phyloP scores from a whole-genome alignment of 306 rosid species.

The Alnus rubra region DNA sequence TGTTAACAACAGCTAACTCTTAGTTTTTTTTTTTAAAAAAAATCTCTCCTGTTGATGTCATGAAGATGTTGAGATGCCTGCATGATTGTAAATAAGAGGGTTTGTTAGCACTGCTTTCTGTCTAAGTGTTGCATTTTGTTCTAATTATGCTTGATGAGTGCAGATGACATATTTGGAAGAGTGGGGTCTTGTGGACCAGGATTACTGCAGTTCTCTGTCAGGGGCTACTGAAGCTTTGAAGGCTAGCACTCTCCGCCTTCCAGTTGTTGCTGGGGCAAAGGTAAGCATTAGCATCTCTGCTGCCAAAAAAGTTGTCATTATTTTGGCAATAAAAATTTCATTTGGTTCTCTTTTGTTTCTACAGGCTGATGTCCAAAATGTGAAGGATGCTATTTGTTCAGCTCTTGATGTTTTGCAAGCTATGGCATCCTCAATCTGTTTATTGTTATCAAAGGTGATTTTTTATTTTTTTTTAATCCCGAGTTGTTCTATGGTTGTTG shows the following conservation, averaged over 20 bases:
- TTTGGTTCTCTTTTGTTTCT: slow-evolving; percentile 26
- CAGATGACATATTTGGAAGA: slow-evolving; percentile 80
- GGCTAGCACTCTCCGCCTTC: slow-evolving; percentile 98
- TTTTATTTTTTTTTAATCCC: not conserved
- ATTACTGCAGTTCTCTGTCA: slow-evolving; percentile 71
- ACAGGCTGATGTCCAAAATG: slow-evolving; percentile 73
- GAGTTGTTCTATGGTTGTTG: slow-evolving; percentile 4
- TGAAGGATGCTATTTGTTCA: slow-evolving; percentile 83
- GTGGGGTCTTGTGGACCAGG: slow-evolving; percentile 73
- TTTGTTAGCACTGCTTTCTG: slow-evolving; percentile 15
- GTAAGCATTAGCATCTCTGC: slow-evolving; percentile 26
- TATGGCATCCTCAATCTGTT: slow-evolving; percentile 80
- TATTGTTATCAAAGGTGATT: slow-evolving; percentile 66
- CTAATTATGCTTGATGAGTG: slow-evolving; percentile 30
- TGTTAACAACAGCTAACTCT: not conserved
- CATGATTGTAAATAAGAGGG: slow-evolving; percentile 5
- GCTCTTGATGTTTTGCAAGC: slow-evolving; percentile 97
- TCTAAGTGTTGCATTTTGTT: slow-evolving; percentile 21
- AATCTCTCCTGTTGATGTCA: not conserved
- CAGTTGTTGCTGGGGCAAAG: slow-evolving; percentile 87
- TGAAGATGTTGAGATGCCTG: slow-evolving; percentile 13
- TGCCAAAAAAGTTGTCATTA: not conserved
- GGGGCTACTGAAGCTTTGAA: slow-evolving; percentile 84
- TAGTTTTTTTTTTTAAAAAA: not conserved
- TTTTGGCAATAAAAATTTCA: not conserved